These are phyloP conservation scores for Cladophialophora exuberans DNA, from an alignment of 2,329 filamentous ascomycete genomes.

Conservation along the genomic window DNA sequence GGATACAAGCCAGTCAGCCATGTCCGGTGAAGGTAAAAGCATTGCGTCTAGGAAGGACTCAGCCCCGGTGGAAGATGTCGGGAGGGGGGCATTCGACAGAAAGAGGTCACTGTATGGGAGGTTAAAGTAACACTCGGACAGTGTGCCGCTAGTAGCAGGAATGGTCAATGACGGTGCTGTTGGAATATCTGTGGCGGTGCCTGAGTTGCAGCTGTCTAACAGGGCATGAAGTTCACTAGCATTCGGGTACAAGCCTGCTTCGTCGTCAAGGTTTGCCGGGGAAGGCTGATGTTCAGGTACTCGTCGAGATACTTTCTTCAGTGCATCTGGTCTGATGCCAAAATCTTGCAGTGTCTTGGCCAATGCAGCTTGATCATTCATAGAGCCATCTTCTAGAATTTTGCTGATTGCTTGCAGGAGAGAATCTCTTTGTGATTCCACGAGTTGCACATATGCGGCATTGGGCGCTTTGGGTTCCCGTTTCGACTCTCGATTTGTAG, in stretches of 20 bases:
- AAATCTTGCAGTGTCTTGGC: slow-evolving; percentile 10
- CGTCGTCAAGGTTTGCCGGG: background rate
- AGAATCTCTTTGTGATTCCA: slow-evolving; percentile 18
- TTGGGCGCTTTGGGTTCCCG: slow-evolving; percentile 15
- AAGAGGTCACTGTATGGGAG: too few relatives aligned
- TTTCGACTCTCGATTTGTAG: slow-evolving; percentile 13
- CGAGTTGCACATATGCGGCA: slow-evolving; percentile 20
- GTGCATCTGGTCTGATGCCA: slow-evolving; percentile 4
- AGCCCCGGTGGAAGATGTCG: too few relatives aligned
- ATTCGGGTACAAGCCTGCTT: background rate
- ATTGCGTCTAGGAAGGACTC: too few relatives aligned
- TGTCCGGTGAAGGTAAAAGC: too few relatives aligned
- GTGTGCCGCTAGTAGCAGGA: background rate
- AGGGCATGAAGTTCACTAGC: slow-evolving; percentile 1
- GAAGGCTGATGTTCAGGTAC: background rate
- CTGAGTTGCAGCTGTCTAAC: background rate
- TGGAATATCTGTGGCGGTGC: background rate
- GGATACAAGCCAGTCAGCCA: too few relatives aligned
- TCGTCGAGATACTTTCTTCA: slow-evolving; percentile 7
- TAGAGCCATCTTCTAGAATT: slow-evolving; percentile 3
- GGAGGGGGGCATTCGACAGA: too few relatives aligned
- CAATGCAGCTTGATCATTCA: slow-evolving; percentile 5
- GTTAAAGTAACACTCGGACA: too few relatives aligned
- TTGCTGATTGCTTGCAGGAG: slow-evolving; percentile 8
- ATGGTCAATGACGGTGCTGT: background rate